phyloP scores from a whole-genome alignment of 768 basidiomycete genomes.

The Leccinum aurantiacum region DNA sequence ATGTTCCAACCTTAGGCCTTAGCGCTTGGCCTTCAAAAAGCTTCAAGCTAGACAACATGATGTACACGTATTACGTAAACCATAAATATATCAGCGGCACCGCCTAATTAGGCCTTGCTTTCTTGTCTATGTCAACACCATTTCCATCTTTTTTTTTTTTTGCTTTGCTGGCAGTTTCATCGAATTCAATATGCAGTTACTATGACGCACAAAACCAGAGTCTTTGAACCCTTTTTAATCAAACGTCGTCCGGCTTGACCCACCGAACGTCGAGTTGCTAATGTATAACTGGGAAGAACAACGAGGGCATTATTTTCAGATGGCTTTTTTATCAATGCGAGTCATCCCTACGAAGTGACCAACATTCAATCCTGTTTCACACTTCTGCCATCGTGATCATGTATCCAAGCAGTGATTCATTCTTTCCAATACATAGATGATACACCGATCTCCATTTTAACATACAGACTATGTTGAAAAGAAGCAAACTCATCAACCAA shows the following conservation, averaged over 20 bases:
- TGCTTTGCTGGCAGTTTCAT: neutral
- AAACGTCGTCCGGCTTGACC: conserved; percentile 43
- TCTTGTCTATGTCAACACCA: neutral
- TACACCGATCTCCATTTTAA: neutral
- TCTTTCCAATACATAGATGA: neutral
- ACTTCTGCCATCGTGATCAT: neutral
- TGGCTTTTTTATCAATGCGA: conserved; percentile 26
- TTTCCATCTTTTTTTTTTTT: neutral
- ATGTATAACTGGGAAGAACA: conserved; percentile 45
- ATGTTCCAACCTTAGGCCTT: neutral
- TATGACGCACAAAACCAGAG: neutral
- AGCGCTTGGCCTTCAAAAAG: too few relatives aligned
- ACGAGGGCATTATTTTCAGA: conserved; percentile 57
- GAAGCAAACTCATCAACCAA: neutral
- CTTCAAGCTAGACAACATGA: neutral
- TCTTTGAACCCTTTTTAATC: conserved; percentile 40
- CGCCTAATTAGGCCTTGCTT: neutral
- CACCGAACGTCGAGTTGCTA: conserved; percentile 53
- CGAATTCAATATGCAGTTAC: neutral
- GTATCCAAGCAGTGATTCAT: neutral
- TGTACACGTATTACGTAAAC: neutral
- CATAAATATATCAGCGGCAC: neutral
- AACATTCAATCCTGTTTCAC: neutral
- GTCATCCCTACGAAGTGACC: neutral
- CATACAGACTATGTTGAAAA: neutral